Conservation (phyloP, 176 grass and related monocot species). For the Thinopyrum elongatum region DNA sequence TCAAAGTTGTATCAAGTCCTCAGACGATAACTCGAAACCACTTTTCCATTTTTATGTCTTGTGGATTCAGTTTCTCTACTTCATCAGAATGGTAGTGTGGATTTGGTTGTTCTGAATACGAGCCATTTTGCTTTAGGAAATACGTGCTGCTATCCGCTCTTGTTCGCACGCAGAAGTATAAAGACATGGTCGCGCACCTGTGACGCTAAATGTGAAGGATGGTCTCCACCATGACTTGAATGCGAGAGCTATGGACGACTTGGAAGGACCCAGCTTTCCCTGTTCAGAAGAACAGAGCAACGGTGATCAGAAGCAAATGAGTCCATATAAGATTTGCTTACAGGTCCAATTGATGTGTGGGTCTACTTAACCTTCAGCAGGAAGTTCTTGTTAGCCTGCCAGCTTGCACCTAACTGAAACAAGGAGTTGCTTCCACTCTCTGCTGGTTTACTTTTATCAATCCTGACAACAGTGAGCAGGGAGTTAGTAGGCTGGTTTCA, state of each 20-base stretch:
- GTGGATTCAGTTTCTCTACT: background rate
- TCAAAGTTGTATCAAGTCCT: background rate
- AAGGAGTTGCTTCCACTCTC: conserved; percentile 41
- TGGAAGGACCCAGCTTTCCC: conserved; percentile 81
- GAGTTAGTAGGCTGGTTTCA: background rate
- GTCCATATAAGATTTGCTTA: background rate
- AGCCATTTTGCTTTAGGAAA: background rate
- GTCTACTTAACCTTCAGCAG: conserved; percentile 67
- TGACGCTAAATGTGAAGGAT: conserved; percentile 84
- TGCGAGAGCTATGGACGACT: conserved; percentile 71
- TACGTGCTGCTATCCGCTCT: background rate
- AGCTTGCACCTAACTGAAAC: conserved; percentile 90
- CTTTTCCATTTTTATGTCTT: background rate
- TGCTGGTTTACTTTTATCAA: conserved; percentile 53
- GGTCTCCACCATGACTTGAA: conserved; percentile 99
- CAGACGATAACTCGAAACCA: background rate
- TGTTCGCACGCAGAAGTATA: background rate
- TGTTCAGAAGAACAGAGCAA: conserved; percentile 21
- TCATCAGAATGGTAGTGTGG: background rate
- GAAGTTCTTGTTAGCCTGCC: conserved; percentile 99
- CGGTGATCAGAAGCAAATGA: background rate
- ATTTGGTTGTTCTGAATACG: background rate
- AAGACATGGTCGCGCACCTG: conserved; percentile 41
- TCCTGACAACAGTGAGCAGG: conserved; percentile 39
- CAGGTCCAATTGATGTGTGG: background rate